Conservation (phyloP, 768 basidiomycete genomes). For the Hygrophorus russula region DNA sequence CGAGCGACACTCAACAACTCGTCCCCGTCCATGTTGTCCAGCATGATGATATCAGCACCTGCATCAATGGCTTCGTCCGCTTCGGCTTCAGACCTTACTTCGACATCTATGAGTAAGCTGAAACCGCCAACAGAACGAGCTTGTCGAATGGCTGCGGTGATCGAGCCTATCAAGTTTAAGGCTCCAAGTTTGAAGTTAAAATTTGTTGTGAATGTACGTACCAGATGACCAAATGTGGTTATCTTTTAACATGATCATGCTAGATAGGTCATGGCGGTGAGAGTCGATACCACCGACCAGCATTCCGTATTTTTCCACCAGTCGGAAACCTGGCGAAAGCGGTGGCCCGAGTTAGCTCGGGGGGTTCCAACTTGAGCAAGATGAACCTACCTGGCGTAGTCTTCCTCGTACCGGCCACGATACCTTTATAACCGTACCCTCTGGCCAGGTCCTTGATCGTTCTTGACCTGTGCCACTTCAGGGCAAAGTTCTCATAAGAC, state of each 20-base stretch:
- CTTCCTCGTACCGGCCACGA: slow-evolving; percentile 92
- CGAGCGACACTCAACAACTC: slow-evolving; percentile 58
- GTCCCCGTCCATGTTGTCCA: slow-evolving; percentile 83
- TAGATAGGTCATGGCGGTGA: slow-evolving; percentile 92
- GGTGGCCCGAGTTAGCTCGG: slow-evolving; percentile 6
- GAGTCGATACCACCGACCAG: slow-evolving; percentile 92
- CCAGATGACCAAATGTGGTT: slow-evolving; percentile 99
- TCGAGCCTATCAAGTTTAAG: slow-evolving; percentile 50
- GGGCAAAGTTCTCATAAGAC: slow-evolving; percentile 5
- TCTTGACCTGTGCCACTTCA: slow-evolving; percentile 50
- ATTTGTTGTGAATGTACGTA: slow-evolving; percentile 17
- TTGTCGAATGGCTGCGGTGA: slow-evolving; percentile 74
- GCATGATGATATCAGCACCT: slow-evolving; percentile 91
- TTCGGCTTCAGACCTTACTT: slow-evolving; percentile 80
- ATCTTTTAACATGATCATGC: slow-evolving; percentile 99
- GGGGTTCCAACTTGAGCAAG: neutral
- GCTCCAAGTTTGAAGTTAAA: slow-evolving; percentile 1
- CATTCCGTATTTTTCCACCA: slow-evolving; percentile 99
- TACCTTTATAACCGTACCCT: slow-evolving; percentile 71
- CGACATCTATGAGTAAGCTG: slow-evolving; percentile 84
- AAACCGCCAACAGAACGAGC: slow-evolving; percentile 91
- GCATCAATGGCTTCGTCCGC: slow-evolving; percentile 96
- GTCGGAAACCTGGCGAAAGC: slow-evolving; percentile 58
- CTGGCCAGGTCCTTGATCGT: slow-evolving; percentile 69
- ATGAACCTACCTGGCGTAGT: slow-evolving; percentile 69